Conservation (phyloP, 768 basidiomycete species). For the Brasilioporus rufonigricans region DNA sequence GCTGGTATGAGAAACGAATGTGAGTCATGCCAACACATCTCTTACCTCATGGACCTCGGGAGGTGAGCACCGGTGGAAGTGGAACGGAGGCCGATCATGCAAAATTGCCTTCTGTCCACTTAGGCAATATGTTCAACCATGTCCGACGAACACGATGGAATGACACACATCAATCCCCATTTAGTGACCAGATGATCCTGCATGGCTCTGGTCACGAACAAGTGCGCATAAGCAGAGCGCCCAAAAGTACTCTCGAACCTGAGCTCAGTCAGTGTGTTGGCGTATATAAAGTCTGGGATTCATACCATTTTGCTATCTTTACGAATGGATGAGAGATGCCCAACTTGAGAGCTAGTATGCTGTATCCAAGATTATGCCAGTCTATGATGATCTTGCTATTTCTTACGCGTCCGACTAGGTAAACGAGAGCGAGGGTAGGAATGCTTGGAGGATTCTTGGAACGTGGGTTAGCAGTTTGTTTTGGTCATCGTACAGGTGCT, state of each 20-base stretch:
- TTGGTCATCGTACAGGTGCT: conserved; percentile 22
- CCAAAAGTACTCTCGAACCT: conserved; percentile 90
- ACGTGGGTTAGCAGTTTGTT: background rate
- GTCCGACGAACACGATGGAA: background rate
- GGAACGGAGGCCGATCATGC: conserved; percentile 86
- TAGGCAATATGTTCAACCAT: conserved; percentile 7
- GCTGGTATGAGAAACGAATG: conserved; percentile 2
- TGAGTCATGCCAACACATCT: background rate
- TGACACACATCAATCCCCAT: conserved; percentile 74
- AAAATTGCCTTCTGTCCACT: conserved; percentile 81
- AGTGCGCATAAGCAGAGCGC: conserved; percentile 75
- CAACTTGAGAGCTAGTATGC: conserved; percentile 83
- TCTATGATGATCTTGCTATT: conserved; percentile 92
- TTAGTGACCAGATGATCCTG: conserved; percentile 60
- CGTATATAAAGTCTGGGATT: background rate
- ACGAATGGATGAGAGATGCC: conserved; percentile 69
- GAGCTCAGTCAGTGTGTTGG: conserved; percentile 4
- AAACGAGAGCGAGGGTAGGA: conserved; percentile 85
- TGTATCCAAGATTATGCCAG: conserved; percentile 98
- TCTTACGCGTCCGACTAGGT: conserved; percentile 62
- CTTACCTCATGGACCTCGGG: conserved; percentile 76
- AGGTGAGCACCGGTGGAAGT: conserved; percentile 70
- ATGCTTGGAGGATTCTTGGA: conserved; percentile 93
- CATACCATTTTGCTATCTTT: conserved; percentile 70
- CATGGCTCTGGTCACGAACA: conserved; percentile 94